phyloP scores from a whole-genome alignment of 2,329 filamentous ascomycete genomes.

The Arthrobotrys musiformis region DNA sequence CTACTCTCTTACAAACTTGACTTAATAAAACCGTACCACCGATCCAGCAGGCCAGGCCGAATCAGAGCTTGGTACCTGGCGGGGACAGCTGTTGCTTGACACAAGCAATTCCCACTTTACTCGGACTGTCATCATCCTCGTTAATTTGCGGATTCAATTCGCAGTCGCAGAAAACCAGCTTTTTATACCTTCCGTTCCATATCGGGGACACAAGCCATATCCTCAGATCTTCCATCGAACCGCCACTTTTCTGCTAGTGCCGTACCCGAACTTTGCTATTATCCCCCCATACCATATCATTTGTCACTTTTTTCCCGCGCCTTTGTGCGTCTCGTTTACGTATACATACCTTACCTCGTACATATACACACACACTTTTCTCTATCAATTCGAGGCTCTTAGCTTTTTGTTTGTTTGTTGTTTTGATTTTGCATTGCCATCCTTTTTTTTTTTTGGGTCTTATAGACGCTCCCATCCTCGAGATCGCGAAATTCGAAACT shows the following conservation, averaged over 20 bases:
- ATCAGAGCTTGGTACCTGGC: slow-evolving; percentile 52
- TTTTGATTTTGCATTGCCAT: background rate
- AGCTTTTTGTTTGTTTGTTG: slow-evolving; percentile 31
- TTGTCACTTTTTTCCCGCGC: slow-evolving; percentile 50
- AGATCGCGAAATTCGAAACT: background rate
- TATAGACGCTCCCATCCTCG: slow-evolving; percentile 4
- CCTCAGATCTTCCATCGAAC: slow-evolving; percentile 47
- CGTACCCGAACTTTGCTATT: slow-evolving; percentile 26
- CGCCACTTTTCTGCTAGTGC: slow-evolving; percentile 54
- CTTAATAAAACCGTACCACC: slow-evolving; percentile 5
- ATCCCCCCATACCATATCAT: slow-evolving; percentile 33
- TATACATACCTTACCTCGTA: slow-evolving; percentile 16
- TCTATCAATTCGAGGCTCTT: slow-evolving; percentile 2
- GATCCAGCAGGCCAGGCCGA: slow-evolving; percentile 27
- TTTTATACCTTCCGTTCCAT: slow-evolving; percentile 54
- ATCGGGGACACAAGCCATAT: slow-evolving; percentile 50
- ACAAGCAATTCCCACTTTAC: slow-evolving; percentile 42
- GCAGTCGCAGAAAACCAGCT: slow-evolving; percentile 41
- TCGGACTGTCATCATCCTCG: slow-evolving; percentile 45
- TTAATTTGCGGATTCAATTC: slow-evolving; percentile 45
- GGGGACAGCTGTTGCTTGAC: slow-evolving; percentile 45
- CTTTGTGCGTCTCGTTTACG: slow-evolving; percentile 44
- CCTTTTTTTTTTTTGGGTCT: background rate
- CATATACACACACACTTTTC: background rate
- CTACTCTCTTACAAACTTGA: slow-evolving; percentile 3